phyloP scores from a whole-genome alignment of 768 basidiomycete genomes.

The Tylopilus vinaceipallidus region DNA sequence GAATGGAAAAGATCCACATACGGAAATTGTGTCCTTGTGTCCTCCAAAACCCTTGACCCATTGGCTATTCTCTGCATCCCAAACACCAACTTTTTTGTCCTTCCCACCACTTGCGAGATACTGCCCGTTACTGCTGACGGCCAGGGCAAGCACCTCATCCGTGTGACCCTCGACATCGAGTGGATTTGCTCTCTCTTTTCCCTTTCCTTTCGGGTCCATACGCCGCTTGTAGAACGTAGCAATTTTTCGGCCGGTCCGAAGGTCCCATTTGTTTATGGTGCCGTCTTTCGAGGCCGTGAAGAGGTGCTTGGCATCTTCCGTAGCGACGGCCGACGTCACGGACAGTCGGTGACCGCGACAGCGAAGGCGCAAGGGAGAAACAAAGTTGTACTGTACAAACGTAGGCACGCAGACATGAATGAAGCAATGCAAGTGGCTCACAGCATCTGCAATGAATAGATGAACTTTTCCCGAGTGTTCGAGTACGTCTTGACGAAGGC shows the following conservation, averaged over 20 bases:
- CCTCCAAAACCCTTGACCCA: constrained; percentile 86
- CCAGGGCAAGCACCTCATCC: constrained; percentile 81
- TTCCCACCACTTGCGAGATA: constrained; percentile 85
- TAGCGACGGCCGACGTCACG: constrained; percentile 78
- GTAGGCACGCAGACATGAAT: background rate
- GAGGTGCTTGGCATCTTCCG: constrained; percentile 69
- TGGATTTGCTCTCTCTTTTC: constrained; percentile 53
- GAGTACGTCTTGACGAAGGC: constrained; percentile 89
- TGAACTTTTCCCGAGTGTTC: constrained; percentile 88
- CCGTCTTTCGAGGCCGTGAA: constrained; percentile 93
- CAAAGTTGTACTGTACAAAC: constrained; percentile 54
- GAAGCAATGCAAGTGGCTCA: constrained; percentile 34
- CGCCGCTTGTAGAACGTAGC: constrained; percentile 61
- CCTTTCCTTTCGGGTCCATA: constrained; percentile 46
- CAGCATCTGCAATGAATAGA: constrained; percentile 72
- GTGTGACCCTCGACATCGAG: constrained; percentile 69
- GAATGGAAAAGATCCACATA: constrained; percentile 47
- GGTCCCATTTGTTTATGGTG: constrained; percentile 81
- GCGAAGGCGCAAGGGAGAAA: constrained; percentile 43
- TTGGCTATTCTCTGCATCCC: constrained; percentile 72
- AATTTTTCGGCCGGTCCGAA: constrained; percentile 59
- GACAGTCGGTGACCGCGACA: constrained; percentile 75
- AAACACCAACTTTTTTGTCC: constrained; percentile 80
- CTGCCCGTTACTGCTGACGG: constrained; percentile 81
- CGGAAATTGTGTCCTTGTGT: constrained; percentile 66